These are phyloP conservation scores for Boletus rufocinnamomeus DNA, from an alignment of 768 basidiomycete genomes.

Conservation along the genomic window DNA sequence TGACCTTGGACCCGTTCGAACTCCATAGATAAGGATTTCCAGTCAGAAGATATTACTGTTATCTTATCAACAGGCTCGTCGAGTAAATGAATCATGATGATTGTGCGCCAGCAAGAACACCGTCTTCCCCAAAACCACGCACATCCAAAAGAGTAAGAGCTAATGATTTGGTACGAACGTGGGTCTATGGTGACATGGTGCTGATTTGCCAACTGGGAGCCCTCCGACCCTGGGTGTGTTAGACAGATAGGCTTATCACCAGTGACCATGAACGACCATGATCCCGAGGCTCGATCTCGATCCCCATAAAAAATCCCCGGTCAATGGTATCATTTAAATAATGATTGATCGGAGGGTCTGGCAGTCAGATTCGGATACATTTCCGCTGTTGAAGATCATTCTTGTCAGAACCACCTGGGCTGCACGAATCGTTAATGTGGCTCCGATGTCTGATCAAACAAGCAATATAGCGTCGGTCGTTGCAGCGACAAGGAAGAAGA, in stretches of 20 bases:
- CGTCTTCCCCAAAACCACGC: neutral
- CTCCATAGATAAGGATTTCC: neutral
- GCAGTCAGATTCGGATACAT: neutral
- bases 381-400: neutral
- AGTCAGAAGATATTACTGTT: neutral
- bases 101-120: neutral
- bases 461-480: neutral
- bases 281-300: neutral
- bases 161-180: neutral
- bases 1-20: too few relatives aligned
- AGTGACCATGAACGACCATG: neutral
- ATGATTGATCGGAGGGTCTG: neutral
- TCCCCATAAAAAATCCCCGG: neutral
- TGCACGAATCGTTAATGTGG: neutral
- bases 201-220: neutral
- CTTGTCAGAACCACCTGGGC: neutral
- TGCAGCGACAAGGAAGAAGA: neutral
- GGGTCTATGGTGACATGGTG: neutral
- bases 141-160: neutral
- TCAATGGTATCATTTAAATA: slow-evolving; percentile 2
- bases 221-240: neutral
- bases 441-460: neutral
- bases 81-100: neutral
- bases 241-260: neutral
- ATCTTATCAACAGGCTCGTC: neutral